A percentile compares a stretch with the other conserved stretches of the same genome.
Conservation (phyloP, 2,329 filamentous ascomycete species). For the Calonectria leucothoes region DNA sequence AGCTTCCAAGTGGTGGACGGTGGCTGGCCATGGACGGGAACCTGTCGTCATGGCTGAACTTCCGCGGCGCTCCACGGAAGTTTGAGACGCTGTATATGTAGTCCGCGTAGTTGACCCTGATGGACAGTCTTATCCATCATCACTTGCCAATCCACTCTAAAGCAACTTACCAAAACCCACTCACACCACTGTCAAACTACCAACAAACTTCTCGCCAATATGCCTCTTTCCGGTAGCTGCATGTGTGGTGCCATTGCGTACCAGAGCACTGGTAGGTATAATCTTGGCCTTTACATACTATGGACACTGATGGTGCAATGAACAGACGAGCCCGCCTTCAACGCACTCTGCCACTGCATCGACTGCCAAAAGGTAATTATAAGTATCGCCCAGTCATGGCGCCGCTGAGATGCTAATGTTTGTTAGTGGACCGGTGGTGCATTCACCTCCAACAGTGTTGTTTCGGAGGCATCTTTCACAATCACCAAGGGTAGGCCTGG, state of each 20-base stretch:
- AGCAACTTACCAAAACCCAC: neutral
- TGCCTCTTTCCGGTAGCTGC: conserved; percentile 48
- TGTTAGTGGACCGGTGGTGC: conserved; percentile 61
- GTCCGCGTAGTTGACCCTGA: neutral
- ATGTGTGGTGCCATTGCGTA: conserved; percentile 50
- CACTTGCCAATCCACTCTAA: neutral
- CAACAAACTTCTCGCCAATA: conserved; percentile 9
- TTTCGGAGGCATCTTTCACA: conserved; percentile 58
- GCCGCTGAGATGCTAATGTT: neutral
- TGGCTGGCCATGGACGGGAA: too few species aligned
- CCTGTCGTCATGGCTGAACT: neutral
- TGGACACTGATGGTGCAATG: neutral
- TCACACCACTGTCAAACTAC: neutral
- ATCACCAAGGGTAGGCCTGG: conserved; percentile 57
- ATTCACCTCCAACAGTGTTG: conserved; percentile 65
- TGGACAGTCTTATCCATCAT: neutral
- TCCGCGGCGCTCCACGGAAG: neutral
- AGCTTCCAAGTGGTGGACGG: neutral
- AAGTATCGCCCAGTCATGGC: neutral
- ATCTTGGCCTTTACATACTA: neutral
- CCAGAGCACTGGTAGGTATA: conserved; percentile 46
- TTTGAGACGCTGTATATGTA: neutral
- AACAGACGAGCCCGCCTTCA: conserved; percentile 54
- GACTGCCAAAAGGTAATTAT: conserved; percentile 65
- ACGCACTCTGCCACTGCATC: conserved; percentile 64